These are phyloP conservation scores for Diphasiastrum complanatum DNA, from an alignment of 83 land plant genomes.

Conservation along the genomic window DNA sequence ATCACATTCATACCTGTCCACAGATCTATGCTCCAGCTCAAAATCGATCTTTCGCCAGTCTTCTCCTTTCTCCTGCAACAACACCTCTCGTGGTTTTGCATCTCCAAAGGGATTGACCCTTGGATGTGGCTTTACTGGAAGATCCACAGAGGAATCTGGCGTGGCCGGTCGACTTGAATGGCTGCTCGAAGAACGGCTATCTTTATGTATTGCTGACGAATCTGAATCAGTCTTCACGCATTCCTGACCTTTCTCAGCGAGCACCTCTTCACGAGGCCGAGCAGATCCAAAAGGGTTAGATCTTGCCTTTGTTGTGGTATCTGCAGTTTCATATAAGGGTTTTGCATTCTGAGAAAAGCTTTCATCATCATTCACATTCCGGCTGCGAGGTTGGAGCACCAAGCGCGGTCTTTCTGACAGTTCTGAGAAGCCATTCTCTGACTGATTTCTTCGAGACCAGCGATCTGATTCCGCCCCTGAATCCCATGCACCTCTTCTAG, in stretches of 20 bases:
- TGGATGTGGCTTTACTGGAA: not conserved
- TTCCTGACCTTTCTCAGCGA: not conserved
- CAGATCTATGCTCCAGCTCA: slow-evolving; percentile 2
- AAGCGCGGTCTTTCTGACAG: slow-evolving; percentile 9
- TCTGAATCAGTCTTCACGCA: not conserved
- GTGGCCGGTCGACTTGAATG: not conserved
- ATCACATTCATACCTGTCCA: slow-evolving; percentile 14
- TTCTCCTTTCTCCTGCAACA: slow-evolving; percentile 13
- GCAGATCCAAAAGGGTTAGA: not conserved
- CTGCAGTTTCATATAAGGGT: no score
- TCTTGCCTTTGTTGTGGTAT: not conserved
- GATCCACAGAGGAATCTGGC: not conserved
- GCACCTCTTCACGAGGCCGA: not conserved
- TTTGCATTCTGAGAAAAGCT: no score
- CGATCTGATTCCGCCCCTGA: not conserved
- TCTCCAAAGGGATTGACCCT: slow-evolving; percentile 16
- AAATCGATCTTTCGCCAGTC: slow-evolving; percentile 7
- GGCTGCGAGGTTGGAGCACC: slow-evolving; percentile 12
- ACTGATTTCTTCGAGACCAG: not conserved
- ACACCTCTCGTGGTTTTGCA: slow-evolving; percentile 18
- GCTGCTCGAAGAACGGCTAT: slow-evolving; percentile 1
- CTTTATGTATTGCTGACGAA: not conserved
- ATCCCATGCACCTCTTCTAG: not conserved
- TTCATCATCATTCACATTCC: not conserved
- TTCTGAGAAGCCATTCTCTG: not conserved